These are phyloP conservation scores for Yamadazyma buinensis DNA, from an alignment of 1,139 yeast species.

Conservation along the genomic window DNA sequence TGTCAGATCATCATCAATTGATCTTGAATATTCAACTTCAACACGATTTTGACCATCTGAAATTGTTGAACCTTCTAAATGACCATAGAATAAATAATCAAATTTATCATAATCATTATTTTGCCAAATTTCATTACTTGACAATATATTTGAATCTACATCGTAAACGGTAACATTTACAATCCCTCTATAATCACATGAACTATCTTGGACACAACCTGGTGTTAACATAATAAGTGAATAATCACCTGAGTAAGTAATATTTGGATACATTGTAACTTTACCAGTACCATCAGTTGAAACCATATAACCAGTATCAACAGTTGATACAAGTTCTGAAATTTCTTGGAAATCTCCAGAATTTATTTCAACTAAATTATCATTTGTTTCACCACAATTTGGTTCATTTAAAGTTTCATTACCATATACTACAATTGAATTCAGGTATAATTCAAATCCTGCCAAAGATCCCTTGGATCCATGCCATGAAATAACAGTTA, in stretches of 20 bases:
- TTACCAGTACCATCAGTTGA: constrained; percentile 42
- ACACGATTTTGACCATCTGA: constrained; percentile 47
- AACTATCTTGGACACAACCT: constrained; percentile 69
- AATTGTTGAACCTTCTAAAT: constrained; percentile 46
- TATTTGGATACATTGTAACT: constrained; percentile 65
- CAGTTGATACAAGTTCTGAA: constrained; percentile 26
- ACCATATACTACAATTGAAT: constrained; percentile 61
- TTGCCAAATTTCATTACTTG: constrained; percentile 56
- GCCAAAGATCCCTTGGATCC: constrained; percentile 66
- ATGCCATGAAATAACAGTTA: constrained; percentile 68
- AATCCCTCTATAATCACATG: constrained; percentile 70
- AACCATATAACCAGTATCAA: constrained; percentile 21
- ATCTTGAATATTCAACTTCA: constrained; percentile 36
- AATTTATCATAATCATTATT: constrained; percentile 78
- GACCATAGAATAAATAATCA: constrained; percentile 73
- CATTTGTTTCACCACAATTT: constrained; percentile 40
- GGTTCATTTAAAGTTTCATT: constrained; percentile 71
- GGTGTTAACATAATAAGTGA: constrained; percentile 76
- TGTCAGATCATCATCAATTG: constrained; percentile 17
- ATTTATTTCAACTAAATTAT: constrained; percentile 28
- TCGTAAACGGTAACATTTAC: constrained; percentile 70
- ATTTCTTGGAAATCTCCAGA: constrained; percentile 35
- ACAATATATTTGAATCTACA: constrained; percentile 42
- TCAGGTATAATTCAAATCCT: constrained; percentile 73
- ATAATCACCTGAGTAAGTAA: constrained; percentile 72